These are phyloP conservation scores for Phytophthora ohioensis DNA, from an alignment of 352 stramenopile genomes.

Conservation along the genomic window DNA sequence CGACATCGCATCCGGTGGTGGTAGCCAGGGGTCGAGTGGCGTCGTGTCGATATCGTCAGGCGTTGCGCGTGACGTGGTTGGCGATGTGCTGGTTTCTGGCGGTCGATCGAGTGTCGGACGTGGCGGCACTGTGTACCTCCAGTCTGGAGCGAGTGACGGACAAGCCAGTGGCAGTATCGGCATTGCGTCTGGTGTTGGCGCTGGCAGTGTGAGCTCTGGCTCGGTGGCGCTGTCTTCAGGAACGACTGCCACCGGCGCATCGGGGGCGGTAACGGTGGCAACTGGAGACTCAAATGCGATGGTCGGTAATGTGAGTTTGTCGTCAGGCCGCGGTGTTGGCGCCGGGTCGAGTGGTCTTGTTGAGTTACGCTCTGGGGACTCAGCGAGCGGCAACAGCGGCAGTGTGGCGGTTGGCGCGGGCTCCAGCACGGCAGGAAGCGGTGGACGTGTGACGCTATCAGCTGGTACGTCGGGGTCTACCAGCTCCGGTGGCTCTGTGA, in stretches of 20 bases:
- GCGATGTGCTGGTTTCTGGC: constrained; percentile 23
- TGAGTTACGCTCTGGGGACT: constrained; percentile 12
- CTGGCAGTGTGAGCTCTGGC: constrained; percentile 21
- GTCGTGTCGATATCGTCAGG: constrained; percentile 33
- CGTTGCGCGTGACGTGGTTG: constrained; percentile 16
- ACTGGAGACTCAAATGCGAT: constrained; percentile 27
- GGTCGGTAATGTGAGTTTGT: constrained; percentile 21
- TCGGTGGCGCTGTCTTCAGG: constrained; percentile 23
- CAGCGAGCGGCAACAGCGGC: constrained; percentile 16
- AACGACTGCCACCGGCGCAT: constrained; percentile 9
- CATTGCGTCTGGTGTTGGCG: constrained; percentile 16
- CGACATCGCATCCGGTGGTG: constrained; percentile 30
- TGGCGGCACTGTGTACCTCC: constrained; percentile 24
- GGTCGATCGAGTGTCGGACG: constrained; percentile 24
- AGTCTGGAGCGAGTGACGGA: constrained; percentile 31
- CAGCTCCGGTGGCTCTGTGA: constrained; percentile 24
- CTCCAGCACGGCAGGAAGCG: constrained; percentile 22
- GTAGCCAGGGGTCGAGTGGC: constrained; percentile 33
- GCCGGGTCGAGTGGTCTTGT: neutral
- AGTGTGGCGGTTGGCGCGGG: constrained; percentile 25
- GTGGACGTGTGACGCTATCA: constrained; percentile 21
- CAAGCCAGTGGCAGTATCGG: constrained; percentile 24
- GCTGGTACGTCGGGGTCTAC: constrained; percentile 20
- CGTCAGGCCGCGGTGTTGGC: neutral
- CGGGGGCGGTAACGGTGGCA: constrained; percentile 19